Evolutionary conservation across 2,329 filamentous ascomycete genomes (phyloP).

Genomic region (Zelopaecilomyces penicillatus): DNA sequence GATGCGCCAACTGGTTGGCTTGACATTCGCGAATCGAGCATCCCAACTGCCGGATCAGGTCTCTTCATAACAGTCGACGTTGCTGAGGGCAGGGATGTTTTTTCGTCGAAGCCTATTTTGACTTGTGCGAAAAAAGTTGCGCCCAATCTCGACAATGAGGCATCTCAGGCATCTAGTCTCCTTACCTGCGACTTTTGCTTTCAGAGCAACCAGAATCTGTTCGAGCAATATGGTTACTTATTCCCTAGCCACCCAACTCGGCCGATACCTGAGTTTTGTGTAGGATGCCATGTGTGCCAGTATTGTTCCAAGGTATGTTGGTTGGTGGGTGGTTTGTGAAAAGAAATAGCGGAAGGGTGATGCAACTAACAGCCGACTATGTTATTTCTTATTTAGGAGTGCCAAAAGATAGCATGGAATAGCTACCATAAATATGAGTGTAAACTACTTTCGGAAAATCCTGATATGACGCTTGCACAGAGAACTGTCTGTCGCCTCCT

Average conservation of each 20-base stretch:
- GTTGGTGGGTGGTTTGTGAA: too few species aligned
- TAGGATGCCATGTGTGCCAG: constrained; percentile 3
- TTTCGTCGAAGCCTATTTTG: constrained; percentile 3
- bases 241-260: not conserved
- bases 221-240: constrained; percentile 3
- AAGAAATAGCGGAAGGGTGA: not conserved
- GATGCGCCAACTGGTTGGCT: constrained; percentile 1
- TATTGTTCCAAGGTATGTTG: constrained; percentile 6
- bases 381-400: not conserved
- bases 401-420: constrained; percentile 4
- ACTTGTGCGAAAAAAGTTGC: not conserved
- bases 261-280: not conserved
- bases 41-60: not conserved
- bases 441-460: not conserved
- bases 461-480: not conserved
- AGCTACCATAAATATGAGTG: constrained; percentile 7
- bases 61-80: constrained; percentile 1
- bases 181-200: constrained; percentile 4
- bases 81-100: constrained; percentile 2
- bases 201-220: constrained; percentile 1
- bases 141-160: not conserved
- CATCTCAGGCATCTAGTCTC: too few species aligned
- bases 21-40: not conserved
- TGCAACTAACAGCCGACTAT: not conserved
- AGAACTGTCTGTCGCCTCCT: constrained; percentile 3